Conservation (phyloP, 2,329 filamentous ascomycete genomes). For the Epichloe gansuensis region DNA sequence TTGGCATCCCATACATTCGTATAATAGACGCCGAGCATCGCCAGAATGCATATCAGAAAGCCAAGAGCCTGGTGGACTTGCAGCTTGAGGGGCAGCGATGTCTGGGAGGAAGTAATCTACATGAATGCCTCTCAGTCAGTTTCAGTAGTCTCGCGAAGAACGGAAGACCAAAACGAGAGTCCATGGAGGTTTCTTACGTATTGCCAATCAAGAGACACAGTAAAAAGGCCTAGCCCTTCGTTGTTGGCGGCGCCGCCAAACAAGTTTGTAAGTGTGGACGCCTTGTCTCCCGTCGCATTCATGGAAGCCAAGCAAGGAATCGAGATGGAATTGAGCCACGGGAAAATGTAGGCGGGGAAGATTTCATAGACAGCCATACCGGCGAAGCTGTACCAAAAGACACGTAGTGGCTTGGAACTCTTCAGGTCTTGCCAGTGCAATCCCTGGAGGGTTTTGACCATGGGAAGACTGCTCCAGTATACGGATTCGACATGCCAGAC, state of each 20-base stretch:
- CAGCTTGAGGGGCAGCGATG: slow-evolving; percentile 23
- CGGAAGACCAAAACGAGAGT: background rate
- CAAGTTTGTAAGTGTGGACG: slow-evolving; percentile 6
- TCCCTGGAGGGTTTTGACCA: slow-evolving; percentile 39
- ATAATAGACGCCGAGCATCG: slow-evolving; percentile 27
- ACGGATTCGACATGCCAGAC: slow-evolving; percentile 45
- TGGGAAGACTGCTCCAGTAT: slow-evolving; percentile 41
- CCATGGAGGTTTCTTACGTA: slow-evolving; percentile 15
- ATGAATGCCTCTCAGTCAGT: background rate
- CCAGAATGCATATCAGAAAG: slow-evolving; percentile 21
- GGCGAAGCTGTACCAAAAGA: slow-evolving; percentile 37
- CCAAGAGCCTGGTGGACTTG: slow-evolving; percentile 25
- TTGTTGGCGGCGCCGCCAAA: slow-evolving; percentile 29
- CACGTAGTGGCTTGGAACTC: slow-evolving; percentile 35
- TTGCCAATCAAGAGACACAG: slow-evolving; percentile 30
- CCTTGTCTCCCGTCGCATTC: slow-evolving; percentile 10
- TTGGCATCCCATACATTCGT: slow-evolving; percentile 24
- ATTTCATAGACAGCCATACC: slow-evolving; percentile 39
- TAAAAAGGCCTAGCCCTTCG: slow-evolving; percentile 27
- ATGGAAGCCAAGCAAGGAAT: slow-evolving; percentile 41
- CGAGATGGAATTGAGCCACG: slow-evolving; percentile 42
- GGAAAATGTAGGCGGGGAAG: slow-evolving; percentile 41
- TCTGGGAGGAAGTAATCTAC: slow-evolving; percentile 2
- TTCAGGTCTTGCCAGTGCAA: slow-evolving; percentile 40
- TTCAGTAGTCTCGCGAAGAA: background rate